A percentile compares a stretch with the other conserved stretches of the same genome.
These are phyloP conservation scores for Metarhizium robertsii DNA, from an alignment of 2,329 filamentous ascomycete genomes.

Conservation along the genomic window DNA sequence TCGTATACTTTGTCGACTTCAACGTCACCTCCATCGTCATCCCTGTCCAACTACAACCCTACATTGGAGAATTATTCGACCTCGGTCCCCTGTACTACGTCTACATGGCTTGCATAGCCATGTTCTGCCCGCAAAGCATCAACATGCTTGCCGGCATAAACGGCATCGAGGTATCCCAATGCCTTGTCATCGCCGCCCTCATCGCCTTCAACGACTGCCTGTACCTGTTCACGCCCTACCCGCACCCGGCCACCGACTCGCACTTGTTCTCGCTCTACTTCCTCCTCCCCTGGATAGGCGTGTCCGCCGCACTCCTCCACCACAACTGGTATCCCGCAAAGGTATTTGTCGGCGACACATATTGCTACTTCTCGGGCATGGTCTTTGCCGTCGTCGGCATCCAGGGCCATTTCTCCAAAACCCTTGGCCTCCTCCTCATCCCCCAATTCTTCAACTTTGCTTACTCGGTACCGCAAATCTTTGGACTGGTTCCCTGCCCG, in stretches of 20 bases:
- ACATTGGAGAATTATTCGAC: conserved; percentile 77
- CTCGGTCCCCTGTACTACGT: conserved; percentile 79
- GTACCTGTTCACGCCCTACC: conserved; percentile 76
- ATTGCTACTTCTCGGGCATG: conserved; percentile 99
- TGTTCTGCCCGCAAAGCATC: conserved; percentile 98
- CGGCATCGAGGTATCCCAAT: conserved; percentile 93
- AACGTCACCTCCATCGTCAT: conserved; percentile 93
- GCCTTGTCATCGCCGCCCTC: conserved; percentile 76
- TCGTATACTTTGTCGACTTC: conserved; percentile 98
- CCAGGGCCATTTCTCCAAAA: conserved; percentile 96
- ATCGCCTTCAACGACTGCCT: conserved; percentile 80
- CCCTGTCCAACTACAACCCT: conserved; percentile 73
- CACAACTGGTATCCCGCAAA: conserved; percentile 96
- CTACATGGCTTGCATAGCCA: conserved; percentile 94
- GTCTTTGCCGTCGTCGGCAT: conserved; percentile 97
- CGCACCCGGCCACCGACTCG: conserved; percentile 88
- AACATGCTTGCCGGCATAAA: conserved; percentile 99
- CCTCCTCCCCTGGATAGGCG: conserved; percentile 86
- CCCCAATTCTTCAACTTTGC: conserved; percentile 96
- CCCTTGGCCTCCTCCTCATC: conserved; percentile 77
- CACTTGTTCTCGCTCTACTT: conserved; percentile 96
- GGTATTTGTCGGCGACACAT: conserved; percentile 96
- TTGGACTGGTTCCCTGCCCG: conserved; percentile 82
- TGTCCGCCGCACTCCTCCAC: conserved; percentile 73
- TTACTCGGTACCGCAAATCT: conserved; percentile 88